Evolutionary conservation across 1,139 yeast genomes (phyloP).

Genomic region (Kluyveromyces sp.): DNA sequence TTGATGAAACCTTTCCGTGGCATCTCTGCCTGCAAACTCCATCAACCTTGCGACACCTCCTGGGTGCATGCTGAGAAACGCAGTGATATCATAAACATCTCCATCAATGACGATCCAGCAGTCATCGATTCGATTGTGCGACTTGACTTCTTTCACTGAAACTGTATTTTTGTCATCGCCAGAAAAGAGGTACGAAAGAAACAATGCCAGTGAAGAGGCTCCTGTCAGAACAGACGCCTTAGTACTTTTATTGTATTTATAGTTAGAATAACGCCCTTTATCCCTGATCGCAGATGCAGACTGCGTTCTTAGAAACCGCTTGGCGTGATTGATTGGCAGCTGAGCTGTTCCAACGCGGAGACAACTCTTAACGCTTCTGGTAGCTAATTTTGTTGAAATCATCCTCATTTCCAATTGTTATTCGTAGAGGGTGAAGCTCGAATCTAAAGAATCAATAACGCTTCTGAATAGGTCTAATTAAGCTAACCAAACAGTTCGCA

Average conservation of each 20-base stretch:
- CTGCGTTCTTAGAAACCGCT: constrained; percentile 13
- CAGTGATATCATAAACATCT: constrained; percentile 78
- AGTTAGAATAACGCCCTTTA: constrained; percentile 1
- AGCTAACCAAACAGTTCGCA: no score
- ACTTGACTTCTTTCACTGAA: constrained; percentile 37
- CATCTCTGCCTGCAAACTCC: constrained; percentile 87
- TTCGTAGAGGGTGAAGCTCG: no score
- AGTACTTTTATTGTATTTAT: not conserved
- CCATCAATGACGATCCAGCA: constrained; percentile 88
- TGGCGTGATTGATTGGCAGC: constrained; percentile 10
- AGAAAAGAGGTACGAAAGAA: constrained; percentile 4
- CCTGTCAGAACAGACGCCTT: constrained; percentile 7
- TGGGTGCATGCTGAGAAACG: constrained; percentile 88
- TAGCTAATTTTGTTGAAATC: not conserved
- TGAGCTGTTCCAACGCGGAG: not conserved
- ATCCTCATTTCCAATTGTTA: not conserved
- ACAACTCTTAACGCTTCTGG: not conserved
- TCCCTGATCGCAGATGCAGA: constrained; percentile 2
- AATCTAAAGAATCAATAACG: no score
- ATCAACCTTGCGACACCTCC: constrained; percentile 96
- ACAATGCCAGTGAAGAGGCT: constrained; percentile 3
- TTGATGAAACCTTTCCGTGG: constrained; percentile 89
- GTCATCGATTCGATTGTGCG: constrained; percentile 71
- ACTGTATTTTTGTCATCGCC: constrained; percentile 10
- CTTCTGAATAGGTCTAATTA: no score